Conservation (phyloP, 345 rosid species). For the Triadica sebifera region DNA sequence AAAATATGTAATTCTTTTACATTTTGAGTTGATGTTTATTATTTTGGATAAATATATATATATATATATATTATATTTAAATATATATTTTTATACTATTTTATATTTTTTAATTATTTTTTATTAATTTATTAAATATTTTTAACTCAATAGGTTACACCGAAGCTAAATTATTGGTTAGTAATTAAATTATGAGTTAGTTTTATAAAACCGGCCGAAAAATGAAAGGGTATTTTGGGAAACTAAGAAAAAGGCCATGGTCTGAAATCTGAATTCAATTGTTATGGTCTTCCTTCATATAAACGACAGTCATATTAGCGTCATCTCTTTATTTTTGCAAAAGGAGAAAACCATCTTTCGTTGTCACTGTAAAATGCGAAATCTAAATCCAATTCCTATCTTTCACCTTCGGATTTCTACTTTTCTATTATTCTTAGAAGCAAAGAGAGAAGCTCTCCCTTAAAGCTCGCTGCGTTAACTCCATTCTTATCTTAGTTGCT, state of each 20-base stretch:
- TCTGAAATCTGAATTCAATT: conserved; percentile 23
- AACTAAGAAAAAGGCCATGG: conserved; percentile 11
- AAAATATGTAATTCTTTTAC: no score
- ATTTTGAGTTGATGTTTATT: no score
- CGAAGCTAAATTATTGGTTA: no score
- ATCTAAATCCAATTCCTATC: conserved; percentile 42
- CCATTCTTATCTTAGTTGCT: conserved; percentile 12
- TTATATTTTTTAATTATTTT: no score
- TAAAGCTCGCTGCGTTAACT: conserved; percentile 6
- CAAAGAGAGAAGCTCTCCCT: not conserved
- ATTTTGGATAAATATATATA: no score
- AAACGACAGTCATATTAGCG: not conserved
- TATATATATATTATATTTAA: no score
- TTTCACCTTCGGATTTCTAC: conserved; percentile 38
- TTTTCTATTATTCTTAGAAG: conserved; percentile 7
- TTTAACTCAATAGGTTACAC: no score
- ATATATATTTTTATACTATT: no score
- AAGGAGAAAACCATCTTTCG: not conserved
- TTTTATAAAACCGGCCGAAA: not conserved
- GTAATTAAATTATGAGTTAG: no score
- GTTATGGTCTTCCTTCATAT: not conserved
- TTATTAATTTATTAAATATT: no score
- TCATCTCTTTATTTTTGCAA: not conserved
- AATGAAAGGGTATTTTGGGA: conserved; percentile 16
- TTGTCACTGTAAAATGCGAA: conserved; percentile 28